Evolutionary conservation across 192 early-diverging fungal species (phyloP).

Genomic region (Glomus cerebriforme): DNA sequence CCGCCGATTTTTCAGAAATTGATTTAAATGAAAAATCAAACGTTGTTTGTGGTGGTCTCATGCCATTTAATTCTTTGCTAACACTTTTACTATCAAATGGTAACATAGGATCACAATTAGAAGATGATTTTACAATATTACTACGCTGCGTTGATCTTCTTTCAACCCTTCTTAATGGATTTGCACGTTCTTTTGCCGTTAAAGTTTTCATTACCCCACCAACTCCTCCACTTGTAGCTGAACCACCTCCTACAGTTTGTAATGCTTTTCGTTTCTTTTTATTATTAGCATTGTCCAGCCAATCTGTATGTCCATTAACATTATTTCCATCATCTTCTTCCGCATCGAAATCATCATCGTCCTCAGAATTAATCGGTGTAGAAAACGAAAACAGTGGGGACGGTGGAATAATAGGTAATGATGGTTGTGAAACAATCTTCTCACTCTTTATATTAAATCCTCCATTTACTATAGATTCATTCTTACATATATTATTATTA

Average conservation of each 20-base stretch:
- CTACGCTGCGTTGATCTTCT: conserved; percentile 10
- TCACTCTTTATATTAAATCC: conserved; percentile 7
- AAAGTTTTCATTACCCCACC: conserved; percentile 26
- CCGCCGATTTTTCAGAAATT: conserved; percentile 22
- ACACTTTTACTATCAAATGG: conserved; percentile 1
- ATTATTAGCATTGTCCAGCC: conserved; percentile 35
- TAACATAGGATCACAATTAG: background rate
- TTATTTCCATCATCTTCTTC: conserved; percentile 33
- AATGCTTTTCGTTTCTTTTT: conserved; percentile 34
- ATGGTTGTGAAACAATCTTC: background rate
- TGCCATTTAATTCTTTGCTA: conserved; percentile 11
- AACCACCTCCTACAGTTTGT: conserved; percentile 30
- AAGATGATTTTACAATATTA: background rate
- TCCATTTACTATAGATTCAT: background rate
- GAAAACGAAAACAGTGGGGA: conserved; percentile 30
- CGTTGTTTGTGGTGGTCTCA: conserved; percentile 25
- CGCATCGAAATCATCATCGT: conserved; percentile 29
- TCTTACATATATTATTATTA: background rate
- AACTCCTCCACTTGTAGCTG: conserved; percentile 2
- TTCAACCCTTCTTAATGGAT: conserved; percentile 26
- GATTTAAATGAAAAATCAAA: conserved; percentile 34
- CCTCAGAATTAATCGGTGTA: conserved; percentile 29
- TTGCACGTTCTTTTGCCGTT: conserved; percentile 25
- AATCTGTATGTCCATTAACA: conserved; percentile 19
- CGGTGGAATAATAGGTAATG: conserved; percentile 21